A percentile compares a stretch with the other conserved stretches of the same genome.
phyloP scores from a whole-genome alignment of 805 yeast genomes.

The Suhomyces emberorum region DNA sequence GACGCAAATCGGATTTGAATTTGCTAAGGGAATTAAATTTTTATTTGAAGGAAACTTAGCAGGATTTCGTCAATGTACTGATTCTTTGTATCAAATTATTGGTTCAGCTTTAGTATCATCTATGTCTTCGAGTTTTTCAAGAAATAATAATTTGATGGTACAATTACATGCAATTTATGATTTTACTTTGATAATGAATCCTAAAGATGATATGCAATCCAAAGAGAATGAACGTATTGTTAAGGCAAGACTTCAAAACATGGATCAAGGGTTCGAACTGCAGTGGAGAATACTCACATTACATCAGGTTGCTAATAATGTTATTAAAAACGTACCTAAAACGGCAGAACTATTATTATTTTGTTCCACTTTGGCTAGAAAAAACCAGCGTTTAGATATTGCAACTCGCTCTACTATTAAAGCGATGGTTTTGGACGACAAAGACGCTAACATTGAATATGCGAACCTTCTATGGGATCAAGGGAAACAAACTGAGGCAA shows the following conservation, averaged over 20 bases:
- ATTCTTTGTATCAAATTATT: constrained; percentile 53
- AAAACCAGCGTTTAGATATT: constrained; percentile 64
- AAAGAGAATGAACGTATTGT: constrained; percentile 19
- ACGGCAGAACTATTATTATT: constrained; percentile 49
- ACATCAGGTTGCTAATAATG: constrained; percentile 47
- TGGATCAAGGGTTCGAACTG: constrained; percentile 49
- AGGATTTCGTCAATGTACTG: constrained; percentile 39
- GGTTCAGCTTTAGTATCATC: constrained; percentile 54
- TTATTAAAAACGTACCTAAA: constrained; percentile 32
- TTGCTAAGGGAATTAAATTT: constrained; percentile 61
- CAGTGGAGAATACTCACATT: constrained; percentile 58
- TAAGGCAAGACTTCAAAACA: constrained; percentile 28
- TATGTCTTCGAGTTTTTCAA: constrained; percentile 34
- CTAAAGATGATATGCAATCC: constrained; percentile 9
- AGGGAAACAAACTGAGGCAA: constrained; percentile 83
- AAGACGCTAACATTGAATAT: constrained; percentile 65
- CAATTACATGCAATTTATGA: constrained; percentile 38
- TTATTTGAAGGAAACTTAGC: constrained; percentile 31
- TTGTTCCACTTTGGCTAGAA: constrained; percentile 63
- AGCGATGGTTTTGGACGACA: constrained; percentile 45
- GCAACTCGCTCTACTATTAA: constrained; percentile 66
- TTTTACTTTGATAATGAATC: constrained; percentile 21
- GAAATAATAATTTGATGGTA: constrained; percentile 34
- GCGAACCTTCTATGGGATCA: constrained; percentile 85
- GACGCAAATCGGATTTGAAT: constrained; percentile 54